phyloP scores from a whole-genome alignment of 2,329 filamentous ascomycete species.

The Daldinia sp. region DNA sequence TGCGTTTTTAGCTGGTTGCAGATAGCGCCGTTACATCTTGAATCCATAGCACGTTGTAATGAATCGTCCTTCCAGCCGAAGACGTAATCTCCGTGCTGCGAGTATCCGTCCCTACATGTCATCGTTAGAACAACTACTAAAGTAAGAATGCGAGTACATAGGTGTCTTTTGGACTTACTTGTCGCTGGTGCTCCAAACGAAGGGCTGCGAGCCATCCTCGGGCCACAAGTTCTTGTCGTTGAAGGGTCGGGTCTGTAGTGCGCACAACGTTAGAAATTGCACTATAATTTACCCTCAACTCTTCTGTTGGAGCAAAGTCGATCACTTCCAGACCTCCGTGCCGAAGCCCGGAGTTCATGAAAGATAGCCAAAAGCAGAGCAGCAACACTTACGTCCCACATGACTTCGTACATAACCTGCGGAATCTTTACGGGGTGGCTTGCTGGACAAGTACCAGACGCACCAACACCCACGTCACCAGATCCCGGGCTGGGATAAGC shows the following conservation, averaged over 20 bases:
- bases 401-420: slow-evolving; percentile 71
- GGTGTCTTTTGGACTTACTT: slow-evolving; percentile 29
- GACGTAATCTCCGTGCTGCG: slow-evolving; percentile 56
- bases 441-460: slow-evolving; percentile 60
- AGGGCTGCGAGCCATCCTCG: slow-evolving; percentile 51
- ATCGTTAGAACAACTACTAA: not conserved
- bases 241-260: slow-evolving; percentile 44
- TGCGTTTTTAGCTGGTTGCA: slow-evolving; percentile 47
- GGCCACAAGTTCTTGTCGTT: slow-evolving; percentile 48
- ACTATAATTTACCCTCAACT: not conserved
- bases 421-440: slow-evolving; percentile 66
- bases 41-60: slow-evolving; percentile 58
- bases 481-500: slow-evolving; percentile 57
- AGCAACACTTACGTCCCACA: slow-evolving; percentile 58
- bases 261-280: slow-evolving; percentile 18
- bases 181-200: slow-evolving; percentile 49
- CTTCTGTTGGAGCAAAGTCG: not conserved
- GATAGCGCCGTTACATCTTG: slow-evolving; percentile 52
- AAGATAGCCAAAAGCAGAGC: not conserved
- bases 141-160: not conserved
- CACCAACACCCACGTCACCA: slow-evolving; percentile 50
- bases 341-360: not conserved
- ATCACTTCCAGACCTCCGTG: not conserved
- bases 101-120: slow-evolving; percentile 40
- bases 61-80: slow-evolving; percentile 58